Evolutionary conservation across 768 basidiomycete genomes (phyloP).

Genomic region (Glaciozyma antarctica): DNA sequence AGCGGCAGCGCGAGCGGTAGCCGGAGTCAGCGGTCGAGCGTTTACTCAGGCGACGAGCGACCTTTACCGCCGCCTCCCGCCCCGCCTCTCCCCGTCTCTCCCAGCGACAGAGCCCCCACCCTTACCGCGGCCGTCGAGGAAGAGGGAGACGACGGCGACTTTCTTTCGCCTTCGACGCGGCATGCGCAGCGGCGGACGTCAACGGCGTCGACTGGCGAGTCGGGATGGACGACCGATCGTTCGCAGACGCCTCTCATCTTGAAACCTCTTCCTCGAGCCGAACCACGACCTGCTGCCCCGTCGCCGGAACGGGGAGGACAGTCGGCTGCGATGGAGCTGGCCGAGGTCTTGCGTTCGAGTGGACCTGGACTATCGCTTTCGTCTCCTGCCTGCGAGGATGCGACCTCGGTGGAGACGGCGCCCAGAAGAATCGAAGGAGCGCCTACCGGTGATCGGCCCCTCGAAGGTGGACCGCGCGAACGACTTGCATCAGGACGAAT

Average conservation of each 20-base stretch:
- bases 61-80: neutral
- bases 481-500: neutral
- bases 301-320: neutral
- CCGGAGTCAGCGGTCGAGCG: constrained; percentile 7
- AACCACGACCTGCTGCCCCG: constrained; percentile 8
- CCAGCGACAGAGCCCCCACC: neutral
- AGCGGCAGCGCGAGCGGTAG: neutral
- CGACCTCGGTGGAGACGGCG: no score
- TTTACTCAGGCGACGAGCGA: neutral
- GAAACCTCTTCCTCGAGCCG: neutral
- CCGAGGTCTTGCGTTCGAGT: neutral
- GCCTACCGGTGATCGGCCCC: no score
- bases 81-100: neutral
- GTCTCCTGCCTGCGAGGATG: neutral
- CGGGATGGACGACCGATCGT: constrained; percentile 1
- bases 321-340: neutral
- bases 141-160: neutral
- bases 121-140: neutral
- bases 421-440: no score
- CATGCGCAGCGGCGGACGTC: neutral
- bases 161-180: no score
- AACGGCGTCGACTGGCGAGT: neutral
- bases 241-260: neutral
- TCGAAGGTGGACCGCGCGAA: neutral
- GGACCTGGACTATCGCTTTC: neutral